Percentiles rank a stretch among this genome's conserved stretches.
phyloP scores from a whole-genome alignment of 305 asterid genomes.

The Withania somnifera region DNA sequence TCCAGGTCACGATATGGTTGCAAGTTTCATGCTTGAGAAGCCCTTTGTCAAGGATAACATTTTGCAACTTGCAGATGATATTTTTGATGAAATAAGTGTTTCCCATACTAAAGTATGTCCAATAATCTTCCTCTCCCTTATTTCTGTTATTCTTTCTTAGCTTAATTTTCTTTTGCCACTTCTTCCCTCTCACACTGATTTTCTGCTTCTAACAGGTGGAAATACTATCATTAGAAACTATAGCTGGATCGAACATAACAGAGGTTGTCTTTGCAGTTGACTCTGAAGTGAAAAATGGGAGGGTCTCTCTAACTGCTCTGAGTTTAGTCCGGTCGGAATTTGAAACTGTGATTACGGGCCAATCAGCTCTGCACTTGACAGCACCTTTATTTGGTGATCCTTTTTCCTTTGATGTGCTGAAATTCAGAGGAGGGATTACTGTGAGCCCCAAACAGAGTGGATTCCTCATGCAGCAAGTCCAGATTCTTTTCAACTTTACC shows the following conservation, averaged over 20 bases:
- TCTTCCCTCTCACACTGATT: background rate
- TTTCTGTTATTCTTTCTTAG: background rate
- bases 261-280: conserved; percentile 30
- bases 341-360: conserved; percentile 22
- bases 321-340: conserved; percentile 18
- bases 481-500: conserved; percentile 82
- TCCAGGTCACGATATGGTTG: conserved; percentile 81
- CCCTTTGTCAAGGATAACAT: conserved; percentile 47
- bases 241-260: conserved; percentile 18
- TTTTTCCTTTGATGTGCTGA: conserved; percentile 62
- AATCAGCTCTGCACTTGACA: conserved; percentile 34
- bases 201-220: conserved; percentile 19
- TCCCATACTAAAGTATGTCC: conserved; percentile 55
- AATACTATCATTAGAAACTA: conserved; percentile 20
- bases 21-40: conserved; percentile 60
- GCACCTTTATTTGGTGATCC: conserved; percentile 73
- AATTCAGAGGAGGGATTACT: conserved; percentile 76
- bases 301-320: conserved; percentile 11
- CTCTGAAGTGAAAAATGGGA: conserved; percentile 13
- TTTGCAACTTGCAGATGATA: conserved; percentile 50
- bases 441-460: conserved; percentile 79
- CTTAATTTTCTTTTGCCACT: background rate
- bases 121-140: background rate
- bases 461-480: conserved; percentile 56
- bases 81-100: conserved; percentile 71